Evolutionary conservation across 1,284 basidiomycete species (phyloP).

Genomic region (Phylloporus sp.): DNA sequence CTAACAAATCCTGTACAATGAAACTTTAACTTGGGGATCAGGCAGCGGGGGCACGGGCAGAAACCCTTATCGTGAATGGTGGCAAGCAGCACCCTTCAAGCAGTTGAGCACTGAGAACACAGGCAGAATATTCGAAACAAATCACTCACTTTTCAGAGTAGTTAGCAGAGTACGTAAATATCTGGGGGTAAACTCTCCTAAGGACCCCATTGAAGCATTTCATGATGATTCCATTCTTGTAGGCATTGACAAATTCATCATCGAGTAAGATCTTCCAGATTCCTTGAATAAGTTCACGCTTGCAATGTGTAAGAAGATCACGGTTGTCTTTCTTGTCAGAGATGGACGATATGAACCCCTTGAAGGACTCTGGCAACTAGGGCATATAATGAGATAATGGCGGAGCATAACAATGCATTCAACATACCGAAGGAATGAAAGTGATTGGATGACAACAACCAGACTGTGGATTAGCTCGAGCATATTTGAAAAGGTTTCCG

Average conservation of each 20-base stretch:
- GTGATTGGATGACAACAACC: neutral
- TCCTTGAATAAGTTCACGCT: neutral
- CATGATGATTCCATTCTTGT: neutral
- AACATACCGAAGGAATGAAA: neutral
- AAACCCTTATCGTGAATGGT: neutral
- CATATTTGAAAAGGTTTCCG: neutral
- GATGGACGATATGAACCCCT: neutral
- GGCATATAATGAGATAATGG: too few species aligned
- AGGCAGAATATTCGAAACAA: too few species aligned
- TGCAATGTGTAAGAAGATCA: neutral
- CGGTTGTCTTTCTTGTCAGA: neutral
- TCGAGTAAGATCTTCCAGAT: neutral
- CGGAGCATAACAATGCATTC: too few species aligned
- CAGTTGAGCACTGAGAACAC: neutral
- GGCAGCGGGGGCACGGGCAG: constrained; percentile 3
- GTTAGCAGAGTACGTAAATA: neutral
- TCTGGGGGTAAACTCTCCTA: neutral
- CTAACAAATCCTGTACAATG: neutral
- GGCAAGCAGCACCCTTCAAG: neutral
- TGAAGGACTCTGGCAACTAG: constrained; percentile 9
- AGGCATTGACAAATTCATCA: neutral
- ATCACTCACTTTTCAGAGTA: neutral
- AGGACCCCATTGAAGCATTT: constrained; percentile 6
- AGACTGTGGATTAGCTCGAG: neutral
- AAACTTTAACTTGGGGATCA: neutral